A percentile compares a stretch with the other conserved stretches of the same genome.
These are phyloP conservation scores for Thelephora terrestris DNA, from an alignment of 1,284 basidiomycete genomes.

Conservation along the genomic window DNA sequence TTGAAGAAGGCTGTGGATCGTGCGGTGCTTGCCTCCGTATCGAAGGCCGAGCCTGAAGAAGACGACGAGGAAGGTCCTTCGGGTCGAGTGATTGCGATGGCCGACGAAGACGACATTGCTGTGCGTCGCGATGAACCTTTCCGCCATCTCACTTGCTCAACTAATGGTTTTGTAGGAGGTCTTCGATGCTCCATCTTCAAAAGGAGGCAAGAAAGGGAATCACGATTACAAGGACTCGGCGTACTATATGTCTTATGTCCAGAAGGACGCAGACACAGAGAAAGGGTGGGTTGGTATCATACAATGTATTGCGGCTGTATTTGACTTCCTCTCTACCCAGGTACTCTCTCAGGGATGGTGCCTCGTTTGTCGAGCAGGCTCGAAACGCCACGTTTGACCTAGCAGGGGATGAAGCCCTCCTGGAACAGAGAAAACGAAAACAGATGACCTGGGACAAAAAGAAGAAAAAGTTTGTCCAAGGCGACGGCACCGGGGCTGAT, in stretches of 20 bases:
- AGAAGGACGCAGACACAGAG: constrained; percentile 78
- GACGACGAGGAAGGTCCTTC: constrained; percentile 24
- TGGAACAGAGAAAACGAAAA: constrained; percentile 53
- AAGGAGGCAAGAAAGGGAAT: constrained; percentile 31
- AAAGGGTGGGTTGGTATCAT: constrained; percentile 56
- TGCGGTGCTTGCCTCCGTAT: constrained; percentile 25
- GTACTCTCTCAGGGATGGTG: constrained; percentile 80
- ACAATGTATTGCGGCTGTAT: not conserved
- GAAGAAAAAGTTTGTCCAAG: constrained; percentile 91
- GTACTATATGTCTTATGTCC: constrained; percentile 89
- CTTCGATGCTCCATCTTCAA: constrained; percentile 53
- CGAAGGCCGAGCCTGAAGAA: constrained; percentile 26
- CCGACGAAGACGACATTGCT: constrained; percentile 67
- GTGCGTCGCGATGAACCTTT: constrained; percentile 29
- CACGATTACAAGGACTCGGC: constrained; percentile 66
- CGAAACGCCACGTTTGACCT: constrained; percentile 77
- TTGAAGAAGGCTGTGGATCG: constrained; percentile 55
- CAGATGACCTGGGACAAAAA: constrained; percentile 88
- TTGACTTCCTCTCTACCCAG: constrained; percentile 28
- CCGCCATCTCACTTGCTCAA: constrained; percentile 2
- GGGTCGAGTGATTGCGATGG: constrained; percentile 47
- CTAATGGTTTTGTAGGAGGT: constrained; percentile 41
- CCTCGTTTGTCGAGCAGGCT: constrained; percentile 82
- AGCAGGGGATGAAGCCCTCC: constrained; percentile 65
- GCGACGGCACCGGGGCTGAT: constrained; percentile 78